Evolutionary conservation across 192 early-diverging fungal genomes (phyloP).

Genomic region (Mortierella antarctica): DNA sequence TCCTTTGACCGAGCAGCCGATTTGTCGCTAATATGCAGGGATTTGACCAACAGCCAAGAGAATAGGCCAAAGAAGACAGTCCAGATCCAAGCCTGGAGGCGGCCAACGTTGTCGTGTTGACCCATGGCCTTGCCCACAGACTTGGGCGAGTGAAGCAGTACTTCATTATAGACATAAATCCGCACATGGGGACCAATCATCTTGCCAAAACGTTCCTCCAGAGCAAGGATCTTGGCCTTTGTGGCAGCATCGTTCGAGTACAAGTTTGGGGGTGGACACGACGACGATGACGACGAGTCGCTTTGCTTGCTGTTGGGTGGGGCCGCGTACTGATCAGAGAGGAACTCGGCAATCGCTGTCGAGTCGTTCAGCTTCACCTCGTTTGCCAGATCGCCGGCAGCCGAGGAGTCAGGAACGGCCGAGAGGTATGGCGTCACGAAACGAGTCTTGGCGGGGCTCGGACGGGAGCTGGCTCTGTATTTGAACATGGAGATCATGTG

Average conservation of each 20-base stretch:
- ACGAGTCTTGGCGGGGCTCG: neutral
- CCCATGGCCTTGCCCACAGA: slow-evolving; percentile 28
- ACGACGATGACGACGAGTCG: neutral
- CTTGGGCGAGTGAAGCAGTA: slow-evolving; percentile 12
- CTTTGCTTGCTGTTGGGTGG: slow-evolving; percentile 10
- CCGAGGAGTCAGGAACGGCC: neutral
- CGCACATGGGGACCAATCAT: slow-evolving; percentile 37
- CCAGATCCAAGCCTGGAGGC: slow-evolving; percentile 34
- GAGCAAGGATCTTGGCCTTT: slow-evolving; percentile 29
- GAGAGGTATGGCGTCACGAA: slow-evolving; percentile 25
- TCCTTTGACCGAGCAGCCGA: slow-evolving; percentile 38
- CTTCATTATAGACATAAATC: slow-evolving; percentile 24
- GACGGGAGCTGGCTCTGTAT: slow-evolving; percentile 9
- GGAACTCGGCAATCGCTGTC: slow-evolving; percentile 25
- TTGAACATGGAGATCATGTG: slow-evolving; percentile 47
- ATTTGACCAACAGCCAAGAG: slow-evolving; percentile 11
- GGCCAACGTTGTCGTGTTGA: slow-evolving; percentile 35
- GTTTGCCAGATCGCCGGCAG: neutral
- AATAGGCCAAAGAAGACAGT: slow-evolving; percentile 18
- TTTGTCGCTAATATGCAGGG: slow-evolving; percentile 10
- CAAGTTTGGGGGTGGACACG: slow-evolving; percentile 3
- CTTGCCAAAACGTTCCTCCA: slow-evolving; percentile 41
- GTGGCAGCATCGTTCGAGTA: slow-evolving; percentile 39
- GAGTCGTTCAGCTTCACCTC: slow-evolving; percentile 33
- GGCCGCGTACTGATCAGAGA: slow-evolving; percentile 30